Percentiles rank a stretch among this genome's conserved stretches.
These are phyloP conservation scores for Geotrichum klebahnii DNA, from an alignment of 1,139 yeast species.

Conservation along the genomic window DNA sequence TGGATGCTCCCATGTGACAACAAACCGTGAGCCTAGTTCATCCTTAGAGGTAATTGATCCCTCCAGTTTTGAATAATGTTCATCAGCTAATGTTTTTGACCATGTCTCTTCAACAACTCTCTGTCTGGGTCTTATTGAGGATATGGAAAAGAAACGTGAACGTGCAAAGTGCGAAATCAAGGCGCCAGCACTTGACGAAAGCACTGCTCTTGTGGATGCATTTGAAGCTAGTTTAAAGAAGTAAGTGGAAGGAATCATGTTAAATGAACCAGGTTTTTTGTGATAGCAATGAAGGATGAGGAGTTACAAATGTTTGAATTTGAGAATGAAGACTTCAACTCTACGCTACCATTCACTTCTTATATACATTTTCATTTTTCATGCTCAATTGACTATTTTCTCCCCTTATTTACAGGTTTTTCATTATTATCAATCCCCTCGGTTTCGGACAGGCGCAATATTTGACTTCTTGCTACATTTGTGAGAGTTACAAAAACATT, in stretches of 20 bases:
- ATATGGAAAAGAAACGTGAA: not conserved
- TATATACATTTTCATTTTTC: too few species aligned
- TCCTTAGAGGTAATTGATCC: not conserved
- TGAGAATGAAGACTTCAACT: too few species aligned
- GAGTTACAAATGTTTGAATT: too few species aligned
- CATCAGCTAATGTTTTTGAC: slow-evolving; percentile 17
- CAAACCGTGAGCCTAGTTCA: slow-evolving; percentile 15
- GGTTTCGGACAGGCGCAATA: too few species aligned
- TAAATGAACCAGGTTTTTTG: not conserved
- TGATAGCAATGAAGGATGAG: too few species aligned
- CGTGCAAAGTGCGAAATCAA: not conserved
- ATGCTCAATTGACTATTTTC: too few species aligned
- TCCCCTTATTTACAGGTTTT: too few species aligned
- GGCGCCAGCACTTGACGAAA: not conserved
- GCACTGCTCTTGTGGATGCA: not conserved
- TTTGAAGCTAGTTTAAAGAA: not conserved
- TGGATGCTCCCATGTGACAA: slow-evolving; percentile 22
- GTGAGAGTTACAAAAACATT: too few species aligned
- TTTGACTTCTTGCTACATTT: too few species aligned
- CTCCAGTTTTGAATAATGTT: slow-evolving; percentile 6
- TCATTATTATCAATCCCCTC: too few species aligned
- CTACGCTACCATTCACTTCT: too few species aligned
- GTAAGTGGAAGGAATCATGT: not conserved
- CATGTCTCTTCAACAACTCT: slow-evolving; percentile 16
- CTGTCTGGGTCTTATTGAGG: slow-evolving; percentile 3